Base-by-base conservation (phyloP, 2,329 filamentous ascomycete genomes). In the Sclerotinia minor region DNA sequence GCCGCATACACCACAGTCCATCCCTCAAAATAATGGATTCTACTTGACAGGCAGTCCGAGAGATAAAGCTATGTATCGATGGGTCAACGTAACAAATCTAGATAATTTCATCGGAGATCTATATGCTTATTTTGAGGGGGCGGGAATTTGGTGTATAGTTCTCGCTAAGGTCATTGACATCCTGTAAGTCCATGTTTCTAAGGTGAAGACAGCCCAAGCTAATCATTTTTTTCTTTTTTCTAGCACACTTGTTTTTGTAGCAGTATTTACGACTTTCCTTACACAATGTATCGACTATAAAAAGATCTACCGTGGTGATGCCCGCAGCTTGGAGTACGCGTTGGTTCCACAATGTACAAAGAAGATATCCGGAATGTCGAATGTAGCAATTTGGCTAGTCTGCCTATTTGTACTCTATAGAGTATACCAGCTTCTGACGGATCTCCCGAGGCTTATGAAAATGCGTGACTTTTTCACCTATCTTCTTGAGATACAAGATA, bases 381-480 rank as follows among this genome's bases (percentile, higher is more conserved):
- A 74, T 75, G 78, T 72, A 69, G 75, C 67, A 73, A 80, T 74
- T 72, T 92, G 89, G 87, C 75, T 90, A 38, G 87, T 89, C 73
- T 83, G 84, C 29, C 82, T 91, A 67, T 86, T 87, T 74, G 89
- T 88, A 83, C 81, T 89, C 45, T 85, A 82, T 70, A 87, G 84
- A 70, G 76, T 85, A 24, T 84, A 88, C 64, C 81, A 83, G 64
- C 84, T 87, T 69, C 70, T 88, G 32, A 77, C 84, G 45, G 86
- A 88, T 70, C 81, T 88, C 58, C 84, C 86, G 52, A 81, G 85
- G 41, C 80, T 92, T 17, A 81, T 83, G 71, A 83, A 85, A 41
- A 85, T 91, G 81, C 87, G 89, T 72, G 84, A 90, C 75, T 92
- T 92, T 77, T 92, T 88, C 75, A 81, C 84, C 26, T 83, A 92